phyloP scores from a whole-genome alignment of 352 stramenopile species.

The Globisporangium okanoganense region DNA sequence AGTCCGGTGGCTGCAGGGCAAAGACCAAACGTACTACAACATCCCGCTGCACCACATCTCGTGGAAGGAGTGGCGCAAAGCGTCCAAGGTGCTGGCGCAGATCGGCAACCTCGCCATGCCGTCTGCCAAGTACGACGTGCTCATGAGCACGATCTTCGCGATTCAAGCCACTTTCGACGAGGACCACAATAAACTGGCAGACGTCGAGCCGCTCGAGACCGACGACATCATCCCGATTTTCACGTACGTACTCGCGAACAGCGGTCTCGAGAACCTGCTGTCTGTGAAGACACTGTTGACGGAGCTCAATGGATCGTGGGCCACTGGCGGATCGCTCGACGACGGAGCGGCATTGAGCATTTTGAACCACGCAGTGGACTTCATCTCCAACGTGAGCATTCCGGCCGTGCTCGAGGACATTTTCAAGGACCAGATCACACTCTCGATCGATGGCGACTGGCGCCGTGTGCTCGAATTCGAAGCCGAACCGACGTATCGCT shows the following conservation, averaged over 20 bases:
- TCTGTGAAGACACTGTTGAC: conserved; percentile 74
- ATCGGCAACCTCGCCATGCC: conserved; percentile 46
- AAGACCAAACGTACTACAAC: conserved; percentile 89
- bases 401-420: conserved; percentile 86
- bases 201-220: conserved; percentile 59
- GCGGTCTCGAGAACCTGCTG: conserved; percentile 78
- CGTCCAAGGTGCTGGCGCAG: conserved; percentile 67
- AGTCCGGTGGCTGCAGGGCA: conserved; percentile 86
- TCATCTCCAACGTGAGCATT: conserved; percentile 85
- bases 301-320: conserved; percentile 71
- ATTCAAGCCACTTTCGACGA: conserved; percentile 78
- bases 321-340: conserved; percentile 51
- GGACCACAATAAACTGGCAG: conserved; percentile 54
- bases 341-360: conserved; percentile 68
- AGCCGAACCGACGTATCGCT: conserved; percentile 79
- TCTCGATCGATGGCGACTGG: conserved; percentile 87
- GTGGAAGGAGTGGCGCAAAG: conserved; percentile 80
- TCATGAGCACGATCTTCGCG: conserved; percentile 66
- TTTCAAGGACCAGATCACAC: conserved; percentile 88
- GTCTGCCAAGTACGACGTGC: conserved; percentile 75
- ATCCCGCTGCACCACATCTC: conserved; percentile 81
- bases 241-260: conserved; percentile 87
- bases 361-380: conserved; percentile 77
- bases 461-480: conserved; percentile 76
- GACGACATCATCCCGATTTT: conserved; percentile 89